These are phyloP conservation scores for Ustilago nuda DNA, from an alignment of 1,284 basidiomycete genomes.

Conservation along the genomic window DNA sequence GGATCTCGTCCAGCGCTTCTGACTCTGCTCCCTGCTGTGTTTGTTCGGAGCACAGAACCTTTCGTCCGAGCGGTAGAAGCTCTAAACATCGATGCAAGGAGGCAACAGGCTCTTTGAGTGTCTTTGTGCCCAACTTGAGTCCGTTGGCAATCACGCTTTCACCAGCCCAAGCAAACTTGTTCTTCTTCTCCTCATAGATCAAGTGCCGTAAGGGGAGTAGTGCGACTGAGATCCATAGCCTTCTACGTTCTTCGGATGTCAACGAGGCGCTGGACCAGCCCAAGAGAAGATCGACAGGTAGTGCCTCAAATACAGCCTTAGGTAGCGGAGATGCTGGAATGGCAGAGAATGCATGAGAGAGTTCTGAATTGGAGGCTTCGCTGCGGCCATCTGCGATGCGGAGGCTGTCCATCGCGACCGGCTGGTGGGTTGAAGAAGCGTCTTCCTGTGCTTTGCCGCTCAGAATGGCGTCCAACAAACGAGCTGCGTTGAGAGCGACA, in stretches of 20 bases:
- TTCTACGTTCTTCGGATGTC: conserved; percentile 29
- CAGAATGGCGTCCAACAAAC: conserved; percentile 42
- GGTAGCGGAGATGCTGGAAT: conserved; percentile 25
- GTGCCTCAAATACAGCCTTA: conserved; percentile 31
- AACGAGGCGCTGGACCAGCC: conserved; percentile 37
- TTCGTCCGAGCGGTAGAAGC: conserved; percentile 28
- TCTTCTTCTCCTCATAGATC: conserved; percentile 57
- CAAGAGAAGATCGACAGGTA: conserved; percentile 24
- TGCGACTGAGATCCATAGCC: conserved; percentile 55
- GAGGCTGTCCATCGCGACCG: conserved; percentile 36
- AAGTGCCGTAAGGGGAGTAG: conserved; percentile 50
- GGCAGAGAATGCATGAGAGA: conserved; percentile 34
- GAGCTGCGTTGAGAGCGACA: conserved; percentile 43
- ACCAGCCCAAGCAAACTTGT: conserved; percentile 58
- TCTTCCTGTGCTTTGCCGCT: conserved; percentile 21
- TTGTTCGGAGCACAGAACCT: conserved; percentile 22
- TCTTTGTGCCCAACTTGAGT: conserved; percentile 62
- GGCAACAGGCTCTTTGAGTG: conserved; percentile 57
- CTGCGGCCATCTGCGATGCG: conserved; percentile 19
- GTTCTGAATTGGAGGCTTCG: conserved; percentile 12
- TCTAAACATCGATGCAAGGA: conserved; percentile 39
- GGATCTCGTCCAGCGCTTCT: conserved; percentile 22
- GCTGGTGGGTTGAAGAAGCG: conserved; percentile 14
- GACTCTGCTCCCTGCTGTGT: conserved; percentile 4
- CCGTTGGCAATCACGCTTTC: conserved; percentile 56